These are phyloP conservation scores for Gliomastix tumulicola DNA, from an alignment of 2,329 filamentous ascomycete genomes.

Conservation along the genomic window DNA sequence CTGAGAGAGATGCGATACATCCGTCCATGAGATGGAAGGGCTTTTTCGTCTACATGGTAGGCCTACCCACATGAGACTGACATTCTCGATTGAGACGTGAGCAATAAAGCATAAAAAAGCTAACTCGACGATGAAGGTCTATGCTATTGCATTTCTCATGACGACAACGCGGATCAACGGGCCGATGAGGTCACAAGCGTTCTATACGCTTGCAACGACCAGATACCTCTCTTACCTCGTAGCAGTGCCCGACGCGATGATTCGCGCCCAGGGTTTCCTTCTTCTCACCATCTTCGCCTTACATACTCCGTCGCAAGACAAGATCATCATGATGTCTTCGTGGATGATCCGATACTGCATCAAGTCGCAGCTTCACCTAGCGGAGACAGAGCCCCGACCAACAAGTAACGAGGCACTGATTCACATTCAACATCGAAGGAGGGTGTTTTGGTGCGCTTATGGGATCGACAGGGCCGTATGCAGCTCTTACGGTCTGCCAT, in stretches of 20 bases:
- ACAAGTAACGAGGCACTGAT: background rate
- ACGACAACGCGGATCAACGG: slow-evolving; percentile 4
- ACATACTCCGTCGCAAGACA: slow-evolving; percentile 4
- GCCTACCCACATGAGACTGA: background rate
- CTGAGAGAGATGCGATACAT: background rate
- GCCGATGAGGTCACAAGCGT: background rate
- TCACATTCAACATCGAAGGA: slow-evolving; percentile 4
- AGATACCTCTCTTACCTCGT: slow-evolving; percentile 4
- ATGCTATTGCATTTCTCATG: slow-evolving; percentile 5
- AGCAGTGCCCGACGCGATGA: slow-evolving; percentile 1
- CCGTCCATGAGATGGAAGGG: background rate
- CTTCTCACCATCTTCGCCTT: slow-evolving; percentile 5
- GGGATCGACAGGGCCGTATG: slow-evolving; percentile 5
- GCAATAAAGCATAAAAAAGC: background rate
- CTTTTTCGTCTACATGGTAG: background rate
- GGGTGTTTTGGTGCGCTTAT: slow-evolving; percentile 6
- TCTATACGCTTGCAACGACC: background rate
- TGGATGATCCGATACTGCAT: slow-evolving; percentile 5
- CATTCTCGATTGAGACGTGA: background rate
- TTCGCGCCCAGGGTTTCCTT: slow-evolving; percentile 5
- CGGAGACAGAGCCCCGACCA: slow-evolving; percentile 1
- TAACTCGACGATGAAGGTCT: slow-evolving; percentile 2
- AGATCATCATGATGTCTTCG: slow-evolving; percentile 2
- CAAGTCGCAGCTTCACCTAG: slow-evolving; percentile 3
- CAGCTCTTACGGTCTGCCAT: slow-evolving; percentile 3